phyloP scores from a whole-genome alignment of 2,329 filamentous ascomycete species.

The Leptographium radiaticola region DNA sequence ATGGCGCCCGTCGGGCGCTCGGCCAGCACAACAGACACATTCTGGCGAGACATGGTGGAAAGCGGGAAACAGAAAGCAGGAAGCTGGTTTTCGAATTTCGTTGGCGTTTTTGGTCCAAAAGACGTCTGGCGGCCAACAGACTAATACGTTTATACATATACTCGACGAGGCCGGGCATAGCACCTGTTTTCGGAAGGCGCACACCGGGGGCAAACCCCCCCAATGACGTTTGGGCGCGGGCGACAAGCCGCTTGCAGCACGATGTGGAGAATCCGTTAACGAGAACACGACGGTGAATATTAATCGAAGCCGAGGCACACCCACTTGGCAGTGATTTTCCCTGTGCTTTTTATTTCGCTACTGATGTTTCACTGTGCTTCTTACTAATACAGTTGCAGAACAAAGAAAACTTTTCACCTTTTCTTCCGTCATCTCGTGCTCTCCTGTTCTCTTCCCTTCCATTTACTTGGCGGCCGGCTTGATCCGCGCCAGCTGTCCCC shows the following conservation, averaged over 20 bases:
- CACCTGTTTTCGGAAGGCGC: background rate
- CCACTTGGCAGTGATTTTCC: too few relatives aligned
- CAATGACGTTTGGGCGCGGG: too few relatives aligned
- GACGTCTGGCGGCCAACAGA: too few relatives aligned
- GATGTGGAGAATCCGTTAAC: too few relatives aligned
- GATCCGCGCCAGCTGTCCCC: conserved; percentile 18
- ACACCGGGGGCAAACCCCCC: too few relatives aligned
- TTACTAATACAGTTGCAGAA: too few relatives aligned
- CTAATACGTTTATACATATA: background rate
- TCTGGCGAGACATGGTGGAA: conserved; percentile 7
- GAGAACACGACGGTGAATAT: too few relatives aligned
- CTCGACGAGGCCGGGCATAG: background rate
- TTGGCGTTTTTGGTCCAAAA: background rate
- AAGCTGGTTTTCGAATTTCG: background rate
- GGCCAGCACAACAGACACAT: conserved; percentile 40
- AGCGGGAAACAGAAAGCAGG: background rate
- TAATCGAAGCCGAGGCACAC: too few relatives aligned
- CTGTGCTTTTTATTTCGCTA: too few relatives aligned
- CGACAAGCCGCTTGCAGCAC: too few relatives aligned
- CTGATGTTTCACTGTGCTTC: too few relatives aligned
- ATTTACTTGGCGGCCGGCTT: background rate
- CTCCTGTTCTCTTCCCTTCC: background rate
- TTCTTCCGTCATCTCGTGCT: background rate
- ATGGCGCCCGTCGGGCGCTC: conserved; percentile 49
- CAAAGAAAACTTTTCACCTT: background rate